phyloP scores from a whole-genome alignment of 768 basidiomycete genomes.

The Lactarius evosmus region DNA sequence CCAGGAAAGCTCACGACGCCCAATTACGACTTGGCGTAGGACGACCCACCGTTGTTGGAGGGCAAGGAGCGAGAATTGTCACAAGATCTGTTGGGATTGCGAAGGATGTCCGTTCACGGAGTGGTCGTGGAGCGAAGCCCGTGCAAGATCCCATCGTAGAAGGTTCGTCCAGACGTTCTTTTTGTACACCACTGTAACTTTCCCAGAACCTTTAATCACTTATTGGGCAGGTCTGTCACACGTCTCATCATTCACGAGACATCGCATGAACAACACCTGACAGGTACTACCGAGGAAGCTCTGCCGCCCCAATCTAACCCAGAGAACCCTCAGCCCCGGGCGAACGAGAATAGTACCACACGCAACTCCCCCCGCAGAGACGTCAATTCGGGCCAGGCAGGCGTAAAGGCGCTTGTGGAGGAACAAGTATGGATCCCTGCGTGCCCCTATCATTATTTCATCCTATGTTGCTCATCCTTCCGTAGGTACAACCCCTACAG shows the following conservation, averaged over 20 bases:
- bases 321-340: constrained; percentile 2
- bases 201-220: constrained; percentile 1
- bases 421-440: constrained; percentile 17
- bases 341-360: constrained; percentile 5
- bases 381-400: neutral
- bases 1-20: constrained; percentile 68
- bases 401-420: constrained; percentile 16
- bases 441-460: neutral
- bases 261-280: constrained; percentile 10
- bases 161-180: constrained; percentile 26
- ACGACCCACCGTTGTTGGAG: constrained; percentile 62
- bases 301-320: constrained; percentile 13
- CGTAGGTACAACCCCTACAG: constrained; percentile 24
- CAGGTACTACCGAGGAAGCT: constrained; percentile 11
- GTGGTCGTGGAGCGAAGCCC: constrained; percentile 48
- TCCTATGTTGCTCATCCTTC: constrained; percentile 2
- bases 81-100: constrained; percentile 57
- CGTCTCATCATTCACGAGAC: constrained; percentile 1
- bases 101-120: constrained; percentile 48
- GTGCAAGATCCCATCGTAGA: constrained; percentile 55
- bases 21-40: constrained; percentile 72
- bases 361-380: constrained; percentile 3
- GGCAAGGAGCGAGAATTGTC: constrained; percentile 59
- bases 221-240: constrained; percentile 11
- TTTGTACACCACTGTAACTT: neutral